Conservation (phyloP, 345 rosid species). For the Citrus reticulata region DNA sequence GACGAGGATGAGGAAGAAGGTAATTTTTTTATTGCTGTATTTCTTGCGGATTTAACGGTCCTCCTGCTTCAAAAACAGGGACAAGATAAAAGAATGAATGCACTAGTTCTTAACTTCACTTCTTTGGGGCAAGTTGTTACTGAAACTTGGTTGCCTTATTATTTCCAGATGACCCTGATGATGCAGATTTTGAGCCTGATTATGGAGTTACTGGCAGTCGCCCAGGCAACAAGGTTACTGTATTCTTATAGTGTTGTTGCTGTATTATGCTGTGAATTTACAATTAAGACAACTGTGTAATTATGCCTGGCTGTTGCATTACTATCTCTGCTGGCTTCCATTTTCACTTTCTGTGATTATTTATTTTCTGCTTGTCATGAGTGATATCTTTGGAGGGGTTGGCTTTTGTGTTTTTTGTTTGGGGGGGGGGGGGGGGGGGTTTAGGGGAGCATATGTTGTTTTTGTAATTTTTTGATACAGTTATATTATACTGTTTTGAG, state of each 20-base stretch:
- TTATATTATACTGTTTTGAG: no score
- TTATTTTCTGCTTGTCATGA: background rate
- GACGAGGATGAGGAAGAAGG: conserved; percentile 89
- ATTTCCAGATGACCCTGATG: conserved; percentile 94
- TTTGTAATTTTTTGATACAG: no score
- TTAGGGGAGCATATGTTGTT: no score
- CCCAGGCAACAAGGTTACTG: conserved; percentile 55
- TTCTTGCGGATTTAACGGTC: background rate
- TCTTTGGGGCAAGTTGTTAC: conserved; percentile 5
- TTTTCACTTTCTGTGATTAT: background rate
- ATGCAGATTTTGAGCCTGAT: conserved; percentile 94
- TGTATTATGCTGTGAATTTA: background rate
- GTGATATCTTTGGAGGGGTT: no score
- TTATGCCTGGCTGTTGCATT: background rate
- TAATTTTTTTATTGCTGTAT: conserved; percentile 30
- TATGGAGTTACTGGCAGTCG: conserved; percentile 39
- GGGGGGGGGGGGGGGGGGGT: no score
- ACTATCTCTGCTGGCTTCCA: background rate
- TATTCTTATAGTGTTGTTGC: background rate
- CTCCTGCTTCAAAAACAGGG: background rate
- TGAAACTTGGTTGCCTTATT: conserved; percentile 26
- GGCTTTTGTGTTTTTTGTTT: no score
- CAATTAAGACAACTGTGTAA: background rate
- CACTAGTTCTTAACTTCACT: conserved; percentile 1
- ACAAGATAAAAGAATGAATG: background rate